Conservation (phyloP, 2,329 filamentous ascomycete genomes). For the Sporothrix euskadiensis region DNA sequence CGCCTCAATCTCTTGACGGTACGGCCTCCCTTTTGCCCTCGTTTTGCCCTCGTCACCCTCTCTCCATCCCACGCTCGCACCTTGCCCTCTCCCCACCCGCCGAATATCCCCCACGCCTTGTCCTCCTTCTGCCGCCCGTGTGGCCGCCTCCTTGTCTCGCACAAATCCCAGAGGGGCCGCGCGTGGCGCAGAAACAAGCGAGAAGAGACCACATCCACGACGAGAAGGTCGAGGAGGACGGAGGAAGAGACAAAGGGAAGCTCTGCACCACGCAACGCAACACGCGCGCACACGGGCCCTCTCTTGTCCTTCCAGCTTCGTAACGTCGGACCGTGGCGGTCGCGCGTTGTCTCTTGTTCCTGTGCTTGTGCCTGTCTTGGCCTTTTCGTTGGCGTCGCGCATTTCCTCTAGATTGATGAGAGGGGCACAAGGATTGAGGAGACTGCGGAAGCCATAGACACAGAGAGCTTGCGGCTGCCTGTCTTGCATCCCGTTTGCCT, state of each 20-base stretch:
- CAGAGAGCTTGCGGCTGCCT: neutral
- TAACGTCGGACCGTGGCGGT: slow-evolving; percentile 14
- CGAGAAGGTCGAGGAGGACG: neutral
- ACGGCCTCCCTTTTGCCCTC: neutral
- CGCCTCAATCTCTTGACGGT: neutral
- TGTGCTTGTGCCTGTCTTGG: slow-evolving; percentile 14
- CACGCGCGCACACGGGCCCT: neutral
- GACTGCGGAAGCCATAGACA: neutral
- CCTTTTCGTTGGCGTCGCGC: neutral
- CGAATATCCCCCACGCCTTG: slow-evolving; percentile 7
- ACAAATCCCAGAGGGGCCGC: neutral
- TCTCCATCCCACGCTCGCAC: slow-evolving; percentile 14
- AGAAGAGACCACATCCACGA: neutral
- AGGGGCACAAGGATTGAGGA: neutral
- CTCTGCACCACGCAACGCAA: slow-evolving; percentile 13
- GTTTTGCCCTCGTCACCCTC: neutral
- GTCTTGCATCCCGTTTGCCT: slow-evolving; percentile 4
- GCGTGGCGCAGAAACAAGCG: slow-evolving; percentile 24
- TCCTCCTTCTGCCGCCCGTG: neutral
- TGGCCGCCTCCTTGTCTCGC: neutral
- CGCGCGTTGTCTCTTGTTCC: slow-evolving; percentile 4
- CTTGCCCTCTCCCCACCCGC: no score
- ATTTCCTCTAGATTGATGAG: neutral
- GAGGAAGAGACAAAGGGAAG: neutral
- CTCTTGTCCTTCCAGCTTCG: neutral